phyloP scores from a whole-genome alignment of 768 basidiomycete species.

The Boletus tomentosulus region DNA sequence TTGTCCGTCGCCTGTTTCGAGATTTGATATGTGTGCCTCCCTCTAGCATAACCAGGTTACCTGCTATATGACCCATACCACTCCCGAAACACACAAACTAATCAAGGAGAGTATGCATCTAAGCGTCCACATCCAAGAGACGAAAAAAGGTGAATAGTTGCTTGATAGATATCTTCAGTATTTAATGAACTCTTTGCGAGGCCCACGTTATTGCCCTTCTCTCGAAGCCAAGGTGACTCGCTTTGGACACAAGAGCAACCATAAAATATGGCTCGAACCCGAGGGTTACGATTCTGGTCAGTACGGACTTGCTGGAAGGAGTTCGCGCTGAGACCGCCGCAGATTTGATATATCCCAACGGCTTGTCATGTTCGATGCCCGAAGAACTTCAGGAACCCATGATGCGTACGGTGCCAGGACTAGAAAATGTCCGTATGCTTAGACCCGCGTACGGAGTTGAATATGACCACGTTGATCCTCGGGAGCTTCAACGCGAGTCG shows the following conservation, averaged over 20 bases:
- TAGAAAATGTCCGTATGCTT: conserved; percentile 82
- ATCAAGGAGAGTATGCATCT: conserved; percentile 71
- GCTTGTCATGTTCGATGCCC: conserved; percentile 82
- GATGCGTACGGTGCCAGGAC: conserved; percentile 79
- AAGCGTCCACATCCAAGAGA: conserved; percentile 84
- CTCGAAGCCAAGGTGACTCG: conserved; percentile 83
- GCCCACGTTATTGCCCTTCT: conserved; percentile 89
- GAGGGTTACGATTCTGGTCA: conserved; percentile 87
- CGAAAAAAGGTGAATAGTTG: conserved; percentile 63
- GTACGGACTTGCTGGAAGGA: not conserved
- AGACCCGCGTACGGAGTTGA: conserved; percentile 90
- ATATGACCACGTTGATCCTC: conserved; percentile 86
- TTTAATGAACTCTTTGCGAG: conserved; percentile 32
- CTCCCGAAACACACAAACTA: conserved; percentile 66
- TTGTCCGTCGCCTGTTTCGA: not conserved
- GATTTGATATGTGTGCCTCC: not conserved
- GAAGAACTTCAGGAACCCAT: conserved; percentile 80
- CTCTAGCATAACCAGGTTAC: conserved; percentile 66
- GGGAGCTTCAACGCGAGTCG: conserved; percentile 67
- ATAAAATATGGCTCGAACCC: conserved; percentile 86
- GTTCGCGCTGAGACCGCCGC: not conserved
- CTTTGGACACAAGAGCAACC: conserved; percentile 65
- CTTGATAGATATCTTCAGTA: not conserved
- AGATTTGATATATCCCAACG: conserved; percentile 90
- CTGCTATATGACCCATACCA: conserved; percentile 75